These are phyloP conservation scores for Cymodocea nodosa DNA, from an alignment of 116 monocot genomes.

Conservation along the genomic window DNA sequence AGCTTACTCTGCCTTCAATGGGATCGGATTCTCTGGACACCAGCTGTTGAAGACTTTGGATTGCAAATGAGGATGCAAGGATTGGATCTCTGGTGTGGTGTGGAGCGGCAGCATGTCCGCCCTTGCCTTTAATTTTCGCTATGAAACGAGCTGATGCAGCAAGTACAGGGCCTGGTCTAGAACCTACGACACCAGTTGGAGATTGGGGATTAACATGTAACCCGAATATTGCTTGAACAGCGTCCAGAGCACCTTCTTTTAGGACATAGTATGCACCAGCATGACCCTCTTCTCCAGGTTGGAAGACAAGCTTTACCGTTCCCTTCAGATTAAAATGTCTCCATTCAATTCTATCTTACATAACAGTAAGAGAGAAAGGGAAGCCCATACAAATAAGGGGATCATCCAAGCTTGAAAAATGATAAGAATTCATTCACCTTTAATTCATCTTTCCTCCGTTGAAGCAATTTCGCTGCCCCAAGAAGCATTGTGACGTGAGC, in stretches of 20 bases:
- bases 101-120: constrained; percentile 55
- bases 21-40: constrained; percentile 75
- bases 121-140: constrained; percentile 44
- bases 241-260: constrained; percentile 54
- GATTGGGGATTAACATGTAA: constrained; percentile 40
- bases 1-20: constrained; percentile 44
- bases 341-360: too few relatives aligned
- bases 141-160: constrained; percentile 50
- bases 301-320: constrained; percentile 81
- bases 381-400: too few relatives aligned
- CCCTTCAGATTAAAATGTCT: constrained; percentile 23
- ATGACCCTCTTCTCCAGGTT: constrained; percentile 74
- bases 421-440: constrained; percentile 26
- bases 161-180: constrained; percentile 46
- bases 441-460: constrained; percentile 37
- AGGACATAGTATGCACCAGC: constrained; percentile 67
- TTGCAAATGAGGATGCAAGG: constrained; percentile 39
- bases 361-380: too few relatives aligned
- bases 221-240: constrained; percentile 48
- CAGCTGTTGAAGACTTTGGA: constrained; percentile 55
- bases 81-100: constrained; percentile 37
- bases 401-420: too few relatives aligned
- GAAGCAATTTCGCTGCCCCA: constrained; percentile 80
- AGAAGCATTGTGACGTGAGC: constrained; percentile 87
- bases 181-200: constrained; percentile 37